Base-by-base conservation (phyloP, 805 yeast species). In the Starmerella davenportii region DNA sequence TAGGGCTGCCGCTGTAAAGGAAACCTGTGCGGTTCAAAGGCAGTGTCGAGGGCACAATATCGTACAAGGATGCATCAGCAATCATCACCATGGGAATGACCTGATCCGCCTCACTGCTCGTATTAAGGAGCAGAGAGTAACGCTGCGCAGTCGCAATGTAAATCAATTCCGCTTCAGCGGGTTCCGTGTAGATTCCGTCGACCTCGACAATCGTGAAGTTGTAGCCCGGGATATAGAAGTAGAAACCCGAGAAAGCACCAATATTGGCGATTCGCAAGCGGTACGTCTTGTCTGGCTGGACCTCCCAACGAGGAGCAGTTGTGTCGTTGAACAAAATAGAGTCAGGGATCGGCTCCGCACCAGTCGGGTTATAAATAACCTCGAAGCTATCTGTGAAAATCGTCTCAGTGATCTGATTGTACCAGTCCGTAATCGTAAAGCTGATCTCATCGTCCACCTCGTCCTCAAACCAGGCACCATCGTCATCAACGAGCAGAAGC, bases 331-430 rank as follows among this genome's bases (percentile, higher is more conserved):
- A 65, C 51, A 90, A 67, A 49, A 79, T 59, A 55, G 69, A 65
- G 48, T 79, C 78, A 7, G 98, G 98, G 49, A 90, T 75, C 37
- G 98, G 98, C 63, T 90, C 98, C 33, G 96, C 95, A 54, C 98
- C 98, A 8, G 95, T 81, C 42, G 98, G 98, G 60, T 90, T 90
- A 64, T 66, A 74, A 45, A 75, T 56, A 47, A 62, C 70, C 64
- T 84, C 55, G 63, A 90, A 85, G 28, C 50, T 42, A 15, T 66
- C 62, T 17, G 56, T 48, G 4, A 46, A 31, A 46, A 65, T 61
- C 48, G 78, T 63, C 29, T 59, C 70, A 24, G 76, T 65, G 37
- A 59, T 57, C 34, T 67, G 66, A 56, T 82, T 94, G 63, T 90
- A 90, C 93, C 95, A 85, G 53, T 90, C 98, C 35, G 78, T 64